These are phyloP conservation scores for Leishmania mexicana DNA, from an alignment of 208 protist species.

Conservation along the genomic window DNA sequence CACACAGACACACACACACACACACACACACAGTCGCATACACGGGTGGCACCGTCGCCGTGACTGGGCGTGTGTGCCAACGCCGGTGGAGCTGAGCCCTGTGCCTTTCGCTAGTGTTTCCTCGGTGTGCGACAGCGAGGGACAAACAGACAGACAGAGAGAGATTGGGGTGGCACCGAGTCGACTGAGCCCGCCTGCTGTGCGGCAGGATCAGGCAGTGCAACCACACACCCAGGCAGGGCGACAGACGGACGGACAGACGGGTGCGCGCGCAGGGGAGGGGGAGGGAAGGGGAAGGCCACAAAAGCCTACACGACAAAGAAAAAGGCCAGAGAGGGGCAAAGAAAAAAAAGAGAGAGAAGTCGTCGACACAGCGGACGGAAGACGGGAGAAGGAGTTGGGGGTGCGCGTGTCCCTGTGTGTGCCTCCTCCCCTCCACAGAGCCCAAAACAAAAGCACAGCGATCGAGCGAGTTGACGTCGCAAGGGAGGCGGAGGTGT, in stretches of 20 bases:
- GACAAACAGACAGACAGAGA: neutral
- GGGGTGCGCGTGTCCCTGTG: neutral
- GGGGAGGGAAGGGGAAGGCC: neutral
- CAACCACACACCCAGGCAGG: neutral
- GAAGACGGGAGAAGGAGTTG: neutral
- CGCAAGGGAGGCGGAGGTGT: neutral
- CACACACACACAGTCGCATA: neutral
- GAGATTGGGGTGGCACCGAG: neutral
- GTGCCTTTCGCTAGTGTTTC: neutral
- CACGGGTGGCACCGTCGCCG: neutral
- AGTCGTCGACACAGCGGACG: neutral
- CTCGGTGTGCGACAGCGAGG: neutral
- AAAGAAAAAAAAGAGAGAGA: neutral
- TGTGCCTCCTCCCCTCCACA: neutral
- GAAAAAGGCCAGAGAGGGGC: neutral
- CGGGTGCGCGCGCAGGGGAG: too few relatives aligned
- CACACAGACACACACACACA: too few relatives aligned
- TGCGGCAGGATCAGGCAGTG: too few relatives aligned
- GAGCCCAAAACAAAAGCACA: neutral
- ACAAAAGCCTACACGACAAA: neutral
- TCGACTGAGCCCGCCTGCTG: too few relatives aligned
- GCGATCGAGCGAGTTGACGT: neutral
- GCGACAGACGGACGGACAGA: neutral
- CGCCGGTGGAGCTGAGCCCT: neutral
- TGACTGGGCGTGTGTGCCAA: neutral